phyloP scores from a whole-genome alignment of 805 yeast genomes.

The Nakazawaea molendinolei region DNA sequence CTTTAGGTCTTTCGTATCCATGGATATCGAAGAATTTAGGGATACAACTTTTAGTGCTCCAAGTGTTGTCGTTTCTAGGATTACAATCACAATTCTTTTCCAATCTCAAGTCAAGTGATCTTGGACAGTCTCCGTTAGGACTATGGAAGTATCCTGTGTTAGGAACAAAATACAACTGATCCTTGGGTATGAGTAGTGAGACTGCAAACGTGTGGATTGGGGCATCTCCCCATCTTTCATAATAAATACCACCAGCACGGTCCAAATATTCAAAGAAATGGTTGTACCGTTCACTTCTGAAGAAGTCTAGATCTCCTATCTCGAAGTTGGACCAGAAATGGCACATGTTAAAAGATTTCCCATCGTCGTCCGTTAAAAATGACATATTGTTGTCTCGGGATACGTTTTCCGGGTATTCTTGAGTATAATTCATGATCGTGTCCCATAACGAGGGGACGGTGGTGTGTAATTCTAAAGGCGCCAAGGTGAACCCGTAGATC shows the following conservation, averaged over 20 bases:
- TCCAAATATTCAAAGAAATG: conserved; percentile 40
- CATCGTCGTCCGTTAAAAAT: conserved; percentile 41
- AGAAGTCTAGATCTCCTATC: conserved; percentile 43
- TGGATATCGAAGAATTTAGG: conserved; percentile 34
- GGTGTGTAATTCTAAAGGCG: conserved; percentile 45
- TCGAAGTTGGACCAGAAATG: conserved; percentile 67
- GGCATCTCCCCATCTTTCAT: conserved; percentile 56
- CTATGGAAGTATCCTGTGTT: conserved; percentile 50
- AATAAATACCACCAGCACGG: conserved; percentile 43
- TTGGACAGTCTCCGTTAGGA: conserved; percentile 58
- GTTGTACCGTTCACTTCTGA: conserved; percentile 36
- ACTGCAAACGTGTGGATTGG: conserved; percentile 27
- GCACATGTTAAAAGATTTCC: conserved; percentile 42
- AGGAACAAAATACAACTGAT: conserved; percentile 30
- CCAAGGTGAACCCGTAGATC: conserved; percentile 42
- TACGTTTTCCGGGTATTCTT: conserved; percentile 34
- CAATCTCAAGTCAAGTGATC: conserved; percentile 35
- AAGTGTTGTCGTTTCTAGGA: conserved; percentile 40
- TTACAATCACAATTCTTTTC: conserved; percentile 47
- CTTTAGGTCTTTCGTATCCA: conserved; percentile 22
- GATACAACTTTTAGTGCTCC: conserved; percentile 44
- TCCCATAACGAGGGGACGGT: conserved; percentile 49
- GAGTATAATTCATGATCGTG: conserved; percentile 39
- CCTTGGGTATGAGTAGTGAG: conserved; percentile 22
- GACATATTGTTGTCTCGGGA: conserved; percentile 41